phyloP scores from a whole-genome alignment of 371 early-diverging fungal species.

The Phascolomyces articulosus region DNA sequence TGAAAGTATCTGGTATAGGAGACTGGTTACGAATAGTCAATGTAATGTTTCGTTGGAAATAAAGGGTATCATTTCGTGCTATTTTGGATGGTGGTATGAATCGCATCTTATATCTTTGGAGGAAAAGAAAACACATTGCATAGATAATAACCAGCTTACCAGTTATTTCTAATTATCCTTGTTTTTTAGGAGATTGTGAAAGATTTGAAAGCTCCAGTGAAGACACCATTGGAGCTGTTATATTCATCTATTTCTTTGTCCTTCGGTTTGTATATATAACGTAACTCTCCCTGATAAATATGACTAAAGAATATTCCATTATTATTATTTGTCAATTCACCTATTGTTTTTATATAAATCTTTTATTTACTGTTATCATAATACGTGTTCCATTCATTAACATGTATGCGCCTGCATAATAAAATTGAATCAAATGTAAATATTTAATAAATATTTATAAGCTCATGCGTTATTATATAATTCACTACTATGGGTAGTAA shows the following conservation, averaged over 20 bases:
- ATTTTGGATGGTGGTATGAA: slow-evolving; percentile 19
- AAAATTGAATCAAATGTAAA: not conserved
- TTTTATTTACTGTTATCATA: slow-evolving; percentile 22
- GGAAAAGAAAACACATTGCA: not conserved
- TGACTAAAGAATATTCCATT: slow-evolving; percentile 3
- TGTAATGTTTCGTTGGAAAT: slow-evolving; percentile 1
- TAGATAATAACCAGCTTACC: too few species aligned
- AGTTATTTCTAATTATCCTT: too few species aligned
- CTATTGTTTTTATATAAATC: not conserved
- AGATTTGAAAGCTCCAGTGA: not conserved
- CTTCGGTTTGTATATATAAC: slow-evolving; percentile 23
- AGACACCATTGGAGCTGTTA: slow-evolving; percentile 4
- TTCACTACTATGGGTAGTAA: too few species aligned
- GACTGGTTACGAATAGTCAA: slow-evolving; percentile 14
- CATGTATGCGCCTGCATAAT: slow-evolving; percentile 11
- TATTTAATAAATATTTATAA: not conserved
- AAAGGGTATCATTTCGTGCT: slow-evolving; percentile 20
- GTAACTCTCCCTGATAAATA: slow-evolving; percentile 19
- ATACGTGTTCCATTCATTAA: slow-evolving; percentile 25
- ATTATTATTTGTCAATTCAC: not conserved
- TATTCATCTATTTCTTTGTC: slow-evolving; percentile 12
- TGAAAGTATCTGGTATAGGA: slow-evolving; percentile 4
- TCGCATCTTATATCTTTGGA: slow-evolving; percentile 18
- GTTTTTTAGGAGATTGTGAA: slow-evolving; percentile 12
- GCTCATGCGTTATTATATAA: too few species aligned